These are phyloP conservation scores for Trichoderma sp. DNA, from an alignment of 2,329 filamentous ascomycete genomes.

Conservation along the genomic window DNA sequence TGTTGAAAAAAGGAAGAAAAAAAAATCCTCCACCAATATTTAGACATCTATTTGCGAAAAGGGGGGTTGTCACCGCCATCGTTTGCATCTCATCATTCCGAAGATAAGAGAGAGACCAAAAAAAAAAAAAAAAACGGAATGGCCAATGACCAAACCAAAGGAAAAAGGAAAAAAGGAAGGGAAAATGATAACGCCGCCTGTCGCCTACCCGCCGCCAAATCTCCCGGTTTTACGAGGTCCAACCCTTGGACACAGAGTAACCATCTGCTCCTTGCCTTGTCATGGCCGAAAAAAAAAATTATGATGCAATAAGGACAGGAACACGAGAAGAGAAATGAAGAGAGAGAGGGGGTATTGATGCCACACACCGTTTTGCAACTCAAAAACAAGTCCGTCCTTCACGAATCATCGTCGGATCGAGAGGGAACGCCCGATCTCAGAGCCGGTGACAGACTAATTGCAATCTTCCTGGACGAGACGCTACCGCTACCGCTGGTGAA, in stretches of 20 bases:
- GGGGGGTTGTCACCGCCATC: not conserved
- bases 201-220: constrained; percentile 10
- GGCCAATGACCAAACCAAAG: not conserved
- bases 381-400: not conserved
- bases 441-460: constrained; percentile 53
- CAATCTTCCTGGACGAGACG: constrained; percentile 51
- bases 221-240: not conserved
- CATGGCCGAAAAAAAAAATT: constrained; percentile 1
- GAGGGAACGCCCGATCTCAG: constrained; percentile 40
- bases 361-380: constrained; percentile 20
- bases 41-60: not conserved
- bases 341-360: not conserved
- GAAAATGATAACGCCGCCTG: constrained; percentile 10
- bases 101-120: not conserved
- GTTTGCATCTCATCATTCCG: not conserved
- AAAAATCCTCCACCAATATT: not conserved
- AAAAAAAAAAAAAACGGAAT: not conserved
- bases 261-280: constrained; percentile 3
- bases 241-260: constrained; percentile 13
- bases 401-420: constrained; percentile 41
- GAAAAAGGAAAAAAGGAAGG: not conserved
- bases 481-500: constrained; percentile 42
- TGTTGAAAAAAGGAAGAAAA: too few species aligned
- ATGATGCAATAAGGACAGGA: not conserved
- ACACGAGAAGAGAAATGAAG: not conserved